Evolutionary conservation across 257 asterid genomes (phyloP), one percentile per base, ranked within the genome.

Genomic region (Schizonepeta tenuifolia): DNA sequence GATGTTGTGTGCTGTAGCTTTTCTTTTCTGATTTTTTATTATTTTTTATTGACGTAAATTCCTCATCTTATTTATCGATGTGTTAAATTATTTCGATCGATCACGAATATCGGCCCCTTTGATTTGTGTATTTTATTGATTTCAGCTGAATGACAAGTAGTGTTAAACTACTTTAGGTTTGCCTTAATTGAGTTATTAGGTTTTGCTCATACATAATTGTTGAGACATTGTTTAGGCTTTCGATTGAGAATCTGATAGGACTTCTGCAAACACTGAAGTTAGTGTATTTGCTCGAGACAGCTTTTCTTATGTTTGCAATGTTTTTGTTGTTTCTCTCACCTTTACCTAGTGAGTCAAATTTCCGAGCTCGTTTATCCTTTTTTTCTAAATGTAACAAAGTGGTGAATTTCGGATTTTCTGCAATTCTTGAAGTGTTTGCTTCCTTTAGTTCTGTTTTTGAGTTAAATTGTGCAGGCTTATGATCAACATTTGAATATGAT

Each of bases 401-500:
- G 2, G 40, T 21, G 74, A 60, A 57, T 44, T 47, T 43, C 8
- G 31, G 18, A 5, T 17, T 41, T 50, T 26, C 35, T 65, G 69
- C 13, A 18, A 47, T 55, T 51, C 36, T 22, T 70, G 22, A 61
- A 59, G 44, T 43, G 17, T 38, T 18, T 53, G 44, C 46, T 21
- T 17, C 21, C 38, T 54, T 21, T 53, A 31, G 40, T 73, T 41
- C 7, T n/a, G n/a, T n/a, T 54, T 6, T 31, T 62, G 24, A 49
- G 61, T 77, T 64, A 64, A 47, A 55, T 43, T 70, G 73, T 28
- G 65, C 93, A 93, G 97, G 98, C 98, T 57, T 95, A 95, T 88
- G 99, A 95, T 82, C 99, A 95, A 80, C 99, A 95, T 80, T 83
- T 95, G 75, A 95, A 95, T 80, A 95, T 95, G 99, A 95, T 95